A percentile compares a stretch with the other conserved stretches of the same genome.
These are phyloP conservation scores for Backusella luteola DNA, from an alignment of 192 early-diverging fungal species.

Conservation along the genomic window DNA sequence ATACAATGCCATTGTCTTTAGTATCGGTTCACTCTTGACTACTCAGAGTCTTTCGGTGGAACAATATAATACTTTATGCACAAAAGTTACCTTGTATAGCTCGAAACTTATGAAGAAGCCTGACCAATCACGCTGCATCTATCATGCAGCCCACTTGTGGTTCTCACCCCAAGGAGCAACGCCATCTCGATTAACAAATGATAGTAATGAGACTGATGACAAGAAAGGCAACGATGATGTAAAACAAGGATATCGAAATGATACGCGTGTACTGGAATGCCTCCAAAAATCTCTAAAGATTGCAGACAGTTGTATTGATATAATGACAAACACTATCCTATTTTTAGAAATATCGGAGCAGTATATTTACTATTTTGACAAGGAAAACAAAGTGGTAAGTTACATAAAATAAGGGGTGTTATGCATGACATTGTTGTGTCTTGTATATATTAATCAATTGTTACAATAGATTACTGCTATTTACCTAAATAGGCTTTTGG, in stretches of 20 bases:
- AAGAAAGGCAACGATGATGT: conserved; percentile 39
- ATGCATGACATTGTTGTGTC: not conserved
- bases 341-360: conserved; percentile 96
- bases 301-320: conserved; percentile 92
- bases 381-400: conserved; percentile 70
- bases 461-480: conserved; percentile 65
- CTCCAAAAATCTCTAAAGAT: conserved; percentile 95
- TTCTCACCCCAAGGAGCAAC: conserved; percentile 27
- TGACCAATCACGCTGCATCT: conserved; percentile 89
- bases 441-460: not conserved
- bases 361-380: conserved; percentile 93
- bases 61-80: conserved; percentile 92
- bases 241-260: conserved; percentile 72
- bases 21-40: conserved; percentile 81
- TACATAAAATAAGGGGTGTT: not conserved
- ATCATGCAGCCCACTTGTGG: conserved; percentile 85
- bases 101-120: conserved; percentile 91
- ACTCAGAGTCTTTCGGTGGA: conserved; percentile 78
- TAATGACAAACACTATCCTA: conserved; percentile 79
- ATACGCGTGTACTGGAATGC: conserved; percentile 84
- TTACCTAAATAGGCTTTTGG: conserved; percentile 91
- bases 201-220: conserved; percentile 41
- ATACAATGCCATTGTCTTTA: conserved; percentile 80
- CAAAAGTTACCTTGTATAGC: conserved; percentile 86
- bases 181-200: not conserved